Evolutionary conservation across 345 rosid species (phyloP).

Genomic region (Brassica nigra): DNA sequence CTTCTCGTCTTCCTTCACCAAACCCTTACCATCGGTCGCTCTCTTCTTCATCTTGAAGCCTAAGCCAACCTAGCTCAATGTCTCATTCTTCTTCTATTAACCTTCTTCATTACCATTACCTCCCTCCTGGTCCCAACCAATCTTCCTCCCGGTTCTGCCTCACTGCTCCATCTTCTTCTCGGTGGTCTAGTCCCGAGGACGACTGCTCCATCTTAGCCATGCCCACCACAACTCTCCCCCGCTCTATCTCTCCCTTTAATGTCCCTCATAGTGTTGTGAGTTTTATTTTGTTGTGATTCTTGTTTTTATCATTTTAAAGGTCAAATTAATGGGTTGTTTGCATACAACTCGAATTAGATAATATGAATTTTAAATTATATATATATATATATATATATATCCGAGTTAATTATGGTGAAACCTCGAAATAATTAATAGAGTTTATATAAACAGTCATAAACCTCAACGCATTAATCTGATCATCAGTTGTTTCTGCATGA

Average conservation of each 20-base stretch:
- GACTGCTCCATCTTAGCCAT: constrained; percentile 26
- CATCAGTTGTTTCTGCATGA: neutral
- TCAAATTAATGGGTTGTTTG: neutral
- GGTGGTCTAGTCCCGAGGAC: constrained; percentile 27
- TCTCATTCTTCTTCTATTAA: constrained; percentile 40
- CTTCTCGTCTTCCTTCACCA: constrained; percentile 53
- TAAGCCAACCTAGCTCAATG: constrained; percentile 22
- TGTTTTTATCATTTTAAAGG: constrained; percentile 1
- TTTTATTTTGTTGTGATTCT: neutral
- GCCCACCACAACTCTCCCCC: constrained; percentile 34
- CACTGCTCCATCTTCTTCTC: constrained; percentile 37
- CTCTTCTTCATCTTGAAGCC: constrained; percentile 53
- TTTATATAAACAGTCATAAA: neutral
- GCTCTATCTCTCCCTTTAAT: constrained; percentile 23
- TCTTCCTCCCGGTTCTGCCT: constrained; percentile 21
- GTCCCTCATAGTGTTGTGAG: constrained; percentile 41
- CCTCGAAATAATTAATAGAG: neutral
- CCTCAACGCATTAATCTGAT: neutral
- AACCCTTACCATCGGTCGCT: constrained; percentile 29
- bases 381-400: neutral
- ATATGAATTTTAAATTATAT: neutral
- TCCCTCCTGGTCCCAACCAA: constrained; percentile 33
- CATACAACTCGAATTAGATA: neutral
- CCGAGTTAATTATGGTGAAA: neutral
- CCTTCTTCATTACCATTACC: constrained; percentile 40